Conservation (phyloP, 768 basidiomycete species). For the Rubroboletus satanas region DNA sequence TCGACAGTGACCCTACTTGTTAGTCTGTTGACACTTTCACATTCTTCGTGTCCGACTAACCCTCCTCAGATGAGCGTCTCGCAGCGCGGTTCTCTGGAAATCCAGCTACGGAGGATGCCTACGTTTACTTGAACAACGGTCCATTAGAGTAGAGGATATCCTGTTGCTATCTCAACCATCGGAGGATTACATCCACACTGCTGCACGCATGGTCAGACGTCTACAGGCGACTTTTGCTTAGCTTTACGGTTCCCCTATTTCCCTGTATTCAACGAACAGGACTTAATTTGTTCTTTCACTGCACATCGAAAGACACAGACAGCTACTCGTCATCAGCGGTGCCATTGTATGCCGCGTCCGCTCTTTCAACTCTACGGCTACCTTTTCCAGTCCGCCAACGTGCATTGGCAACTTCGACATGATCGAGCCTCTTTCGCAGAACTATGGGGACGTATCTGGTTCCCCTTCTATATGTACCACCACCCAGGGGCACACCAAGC, state of each 20-base stretch:
- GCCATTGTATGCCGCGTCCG: conserved; percentile 6
- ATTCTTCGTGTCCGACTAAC: neutral
- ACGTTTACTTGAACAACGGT: conserved; percentile 61
- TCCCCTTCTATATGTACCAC: conserved; percentile 58
- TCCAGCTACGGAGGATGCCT: conserved; percentile 74
- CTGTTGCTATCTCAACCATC: neutral
- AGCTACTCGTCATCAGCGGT: conserved; percentile 7
- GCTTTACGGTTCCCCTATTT: conserved; percentile 7
- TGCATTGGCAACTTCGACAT: conserved; percentile 70
- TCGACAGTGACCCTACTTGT: conserved; percentile 73
- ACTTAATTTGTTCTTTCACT: conserved; percentile 11
- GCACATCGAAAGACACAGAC: neutral
- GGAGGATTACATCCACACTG: conserved; percentile 3
- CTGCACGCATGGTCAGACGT: conserved; percentile 6
- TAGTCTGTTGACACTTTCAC: conserved; percentile 27
- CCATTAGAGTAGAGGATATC: conserved; percentile 25
- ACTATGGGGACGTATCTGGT: conserved; percentile 67
- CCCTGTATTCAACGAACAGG: conserved; percentile 11
- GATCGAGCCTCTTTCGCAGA: conserved; percentile 61
- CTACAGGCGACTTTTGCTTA: conserved; percentile 17
- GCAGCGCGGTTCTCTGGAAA: conserved; percentile 56
- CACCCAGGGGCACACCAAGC: conserved; percentile 65
- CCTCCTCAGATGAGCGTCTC: conserved; percentile 52
- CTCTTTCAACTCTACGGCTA: conserved; percentile 39
- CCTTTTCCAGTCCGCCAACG: conserved; percentile 74